Evolutionary conservation across 169 alveolate genomes (phyloP), one percentile per base, ranked within the genome.

Genomic region (Plasmodium blacklocki): DNA sequence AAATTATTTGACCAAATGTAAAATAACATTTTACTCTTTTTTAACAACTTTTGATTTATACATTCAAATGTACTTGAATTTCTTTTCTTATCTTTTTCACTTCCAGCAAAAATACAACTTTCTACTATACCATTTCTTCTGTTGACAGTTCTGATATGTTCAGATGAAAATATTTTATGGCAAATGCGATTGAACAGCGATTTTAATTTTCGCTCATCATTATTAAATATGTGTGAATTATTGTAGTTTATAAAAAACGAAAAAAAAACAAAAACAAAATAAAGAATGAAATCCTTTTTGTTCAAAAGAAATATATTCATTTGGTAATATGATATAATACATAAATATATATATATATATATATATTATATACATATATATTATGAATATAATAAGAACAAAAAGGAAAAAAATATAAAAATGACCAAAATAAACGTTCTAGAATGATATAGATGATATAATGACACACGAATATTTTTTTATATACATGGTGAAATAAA

Each of bases 21-120:
- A 83, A 83, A 83, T 54, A 83, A 83, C n/a, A 68, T 68, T 26
- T 60, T 73, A 68, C 91, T 83, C 8, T 49, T 29, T 56, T 83
- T 83, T 67, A 83, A 32, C 56, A 52, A 26, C 26, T 67, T 12
- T 68, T 73, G 68, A 60, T 63, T 83, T 70, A 83, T 63, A 14
- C 91, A 83, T 18, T 67, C 85, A 72, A 83, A 83, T 43, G 91
- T 83, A 56, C 72, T 39, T 49, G 49, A 49, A 64, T 66, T 66
- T 64, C 49, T 45, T 76, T 63, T 26, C 45, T 45, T 54, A 0
- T 18, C 54, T 32, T 15, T 6, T 71, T 50, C 21, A 5, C 50
- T 32, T 39, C 9, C 47, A 11, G 15, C 60, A 67, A 83, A 83
- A 15, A 73, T 54, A 56, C 76, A 76, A 6, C 52, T 49, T 47